phyloP scores from a whole-genome alignment of 306 rosid species.

The Psophocarpus tetragonolobus region DNA sequence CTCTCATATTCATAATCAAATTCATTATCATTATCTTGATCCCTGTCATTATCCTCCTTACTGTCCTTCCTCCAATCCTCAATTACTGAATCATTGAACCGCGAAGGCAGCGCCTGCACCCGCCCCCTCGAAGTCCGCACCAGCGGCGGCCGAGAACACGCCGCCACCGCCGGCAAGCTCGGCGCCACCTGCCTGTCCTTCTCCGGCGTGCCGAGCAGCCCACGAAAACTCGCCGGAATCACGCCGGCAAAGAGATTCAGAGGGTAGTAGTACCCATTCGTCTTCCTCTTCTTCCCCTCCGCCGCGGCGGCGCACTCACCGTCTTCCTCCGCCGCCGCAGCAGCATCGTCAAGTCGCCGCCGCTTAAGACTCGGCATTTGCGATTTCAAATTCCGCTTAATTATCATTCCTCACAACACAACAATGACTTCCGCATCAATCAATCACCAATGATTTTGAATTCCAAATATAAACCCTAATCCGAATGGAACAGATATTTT shows the following conservation, averaged over 20 bases:
- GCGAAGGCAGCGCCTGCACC: constrained; percentile 81
- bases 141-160: constrained; percentile 62
- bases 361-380: constrained; percentile 89
- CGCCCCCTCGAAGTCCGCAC: constrained; percentile 81
- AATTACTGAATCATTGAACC: constrained; percentile 80
- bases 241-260: constrained; percentile 68
- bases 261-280: constrained; percentile 54
- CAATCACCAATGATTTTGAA: no score
- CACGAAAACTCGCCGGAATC: constrained; percentile 54
- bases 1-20: constrained; percentile 48
- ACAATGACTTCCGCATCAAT: constrained; percentile 26
- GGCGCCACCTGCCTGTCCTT: constrained; percentile 41
- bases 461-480: not conserved
- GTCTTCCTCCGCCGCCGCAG: constrained; percentile 55
- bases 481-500: not conserved
- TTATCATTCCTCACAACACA: constrained; percentile 51
- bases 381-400: constrained; percentile 79
- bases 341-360: constrained; percentile 52
- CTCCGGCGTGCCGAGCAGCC: constrained; percentile 41
- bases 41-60: constrained; percentile 53
- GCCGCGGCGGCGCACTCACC: constrained; percentile 42
- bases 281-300: constrained; percentile 69
- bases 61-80: constrained; percentile 84
- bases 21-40: no score
- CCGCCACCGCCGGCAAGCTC: not conserved